Percentiles rank a stretch among this genome's conserved stretches.
Evolutionary conservation across 2,329 filamentous ascomycete species (phyloP).

Genomic region (Acarospora socialis): DNA sequence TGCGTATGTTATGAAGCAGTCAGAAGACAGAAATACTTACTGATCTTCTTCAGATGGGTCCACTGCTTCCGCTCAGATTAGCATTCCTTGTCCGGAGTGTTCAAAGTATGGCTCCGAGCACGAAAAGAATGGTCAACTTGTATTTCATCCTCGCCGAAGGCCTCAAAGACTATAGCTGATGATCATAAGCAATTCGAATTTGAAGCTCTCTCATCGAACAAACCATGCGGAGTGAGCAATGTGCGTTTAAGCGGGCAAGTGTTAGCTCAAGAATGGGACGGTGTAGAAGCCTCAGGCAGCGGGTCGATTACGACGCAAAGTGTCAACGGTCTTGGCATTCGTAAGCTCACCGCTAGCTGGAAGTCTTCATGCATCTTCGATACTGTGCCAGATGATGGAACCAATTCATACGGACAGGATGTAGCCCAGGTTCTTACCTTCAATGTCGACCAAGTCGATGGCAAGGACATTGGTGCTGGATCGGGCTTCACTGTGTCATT

Average conservation of each 20-base stretch:
- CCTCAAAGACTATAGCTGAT: no score
- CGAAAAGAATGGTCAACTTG: no score
- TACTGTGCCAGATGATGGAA: slow-evolving; percentile 2
- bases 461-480: no score
- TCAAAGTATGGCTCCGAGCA: no score
- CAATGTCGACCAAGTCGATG: background rate
- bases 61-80: no score
- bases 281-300: slow-evolving; percentile 6
- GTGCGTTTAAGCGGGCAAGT: slow-evolving; percentile 8
- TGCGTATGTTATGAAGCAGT: no score
- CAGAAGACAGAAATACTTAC: no score
- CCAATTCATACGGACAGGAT: slow-evolving; percentile 8
- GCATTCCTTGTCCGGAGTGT: no score
- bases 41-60: no score
- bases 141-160: no score
- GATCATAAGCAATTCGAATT: slow-evolving; percentile 8
- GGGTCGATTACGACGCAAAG: slow-evolving; percentile 1
- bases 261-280: slow-evolving; percentile 9
- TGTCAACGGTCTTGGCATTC: no score
- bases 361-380: slow-evolving; percentile 11
- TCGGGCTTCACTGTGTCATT: no score
- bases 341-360: slow-evolving; percentile 9
- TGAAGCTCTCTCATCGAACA: slow-evolving; percentile 5
- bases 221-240: slow-evolving; percentile 12
- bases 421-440: slow-evolving; percentile 7